These are phyloP conservation scores for Tolypocladium amazonense DNA, from an alignment of 2,329 filamentous ascomycete species.

Conservation along the genomic window DNA sequence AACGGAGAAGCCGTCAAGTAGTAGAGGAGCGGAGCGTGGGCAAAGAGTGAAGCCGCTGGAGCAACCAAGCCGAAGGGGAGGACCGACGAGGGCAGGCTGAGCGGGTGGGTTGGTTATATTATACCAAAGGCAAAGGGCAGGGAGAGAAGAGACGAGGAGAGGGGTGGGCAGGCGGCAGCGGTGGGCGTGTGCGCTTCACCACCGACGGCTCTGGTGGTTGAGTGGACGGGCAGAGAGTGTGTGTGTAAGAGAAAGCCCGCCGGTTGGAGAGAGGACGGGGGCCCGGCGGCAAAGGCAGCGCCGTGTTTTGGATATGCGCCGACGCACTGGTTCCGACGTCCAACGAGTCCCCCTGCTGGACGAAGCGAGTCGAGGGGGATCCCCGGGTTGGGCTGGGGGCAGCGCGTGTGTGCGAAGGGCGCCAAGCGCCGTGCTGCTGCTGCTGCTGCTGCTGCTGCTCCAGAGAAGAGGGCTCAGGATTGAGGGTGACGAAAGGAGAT, in stretches of 20 bases:
- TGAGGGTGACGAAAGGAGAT: conserved; percentile 1
- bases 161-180: conserved; percentile 2
- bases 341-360: conserved; percentile 6
- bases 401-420: not conserved
- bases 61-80: not conserved
- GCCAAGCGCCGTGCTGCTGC: not conserved
- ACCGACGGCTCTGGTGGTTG: not conserved
- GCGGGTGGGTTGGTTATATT: conserved; percentile 1
- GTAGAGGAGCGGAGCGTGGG: not conserved
- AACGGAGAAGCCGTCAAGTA: not conserved
- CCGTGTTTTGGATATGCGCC: conserved; percentile 13
- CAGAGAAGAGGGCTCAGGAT: not conserved
- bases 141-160: conserved; percentile 5
- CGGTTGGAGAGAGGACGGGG: conserved; percentile 4
- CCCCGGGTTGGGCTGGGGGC: not conserved
- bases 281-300: conserved; percentile 12
- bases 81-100: not conserved
- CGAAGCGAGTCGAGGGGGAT: not conserved
- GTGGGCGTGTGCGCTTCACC: conserved; percentile 1
- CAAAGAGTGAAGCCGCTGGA: not conserved
- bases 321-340: conserved; percentile 10
- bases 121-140: not conserved
- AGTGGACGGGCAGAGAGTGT: conserved; percentile 2
- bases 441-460: not conserved
- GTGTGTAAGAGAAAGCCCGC: conserved; percentile 2